phyloP scores from a whole-genome alignment of 495 filamentous ascomycete genomes.

The Hyphodiscus hymeniophilus region DNA sequence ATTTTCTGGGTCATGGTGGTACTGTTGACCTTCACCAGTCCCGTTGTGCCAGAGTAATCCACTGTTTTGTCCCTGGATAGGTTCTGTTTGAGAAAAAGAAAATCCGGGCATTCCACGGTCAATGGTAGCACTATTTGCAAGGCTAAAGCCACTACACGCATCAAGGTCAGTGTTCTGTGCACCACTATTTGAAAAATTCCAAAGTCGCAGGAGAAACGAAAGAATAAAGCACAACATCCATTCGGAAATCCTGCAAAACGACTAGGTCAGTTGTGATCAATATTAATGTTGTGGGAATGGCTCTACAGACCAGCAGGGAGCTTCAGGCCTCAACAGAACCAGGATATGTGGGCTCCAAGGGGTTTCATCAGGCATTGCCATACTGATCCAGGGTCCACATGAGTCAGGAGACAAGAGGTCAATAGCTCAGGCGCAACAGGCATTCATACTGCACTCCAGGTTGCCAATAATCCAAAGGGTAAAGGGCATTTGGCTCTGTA shows the following conservation, averaged over 20 bases:
- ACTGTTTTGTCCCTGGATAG: conserved; percentile 19
- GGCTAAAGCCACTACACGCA: conserved; percentile 18
- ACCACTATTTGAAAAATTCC: conserved; percentile 9
- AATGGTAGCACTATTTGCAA: conserved; percentile 9
- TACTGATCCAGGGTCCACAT: too few species aligned
- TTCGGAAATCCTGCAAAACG: conserved; percentile 3
- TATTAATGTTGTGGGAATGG: neutral
- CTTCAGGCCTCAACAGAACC: too few species aligned
- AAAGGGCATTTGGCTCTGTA: conserved; percentile 14
- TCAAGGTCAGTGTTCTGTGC: conserved; percentile 23
- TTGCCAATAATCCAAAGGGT: conserved; percentile 5
- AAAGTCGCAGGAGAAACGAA: conserved; percentile 10
- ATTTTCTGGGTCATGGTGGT: conserved; percentile 20
- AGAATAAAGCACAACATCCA: conserved; percentile 8
- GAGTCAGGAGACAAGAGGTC: too few species aligned
- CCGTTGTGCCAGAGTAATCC: conserved; percentile 15
- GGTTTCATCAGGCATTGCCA: too few species aligned
- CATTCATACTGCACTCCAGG: neutral
- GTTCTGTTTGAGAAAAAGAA: conserved; percentile 24
- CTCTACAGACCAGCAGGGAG: conserved; percentile 16
- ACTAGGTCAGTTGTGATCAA: conserved; percentile 7
- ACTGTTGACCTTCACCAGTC: conserved; percentile 23
- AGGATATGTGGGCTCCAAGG: too few species aligned
- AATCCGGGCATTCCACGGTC: conserved; percentile 14
- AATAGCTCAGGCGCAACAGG: neutral